These are phyloP conservation scores for Dichotomocladium elegans DNA, from an alignment of 371 early-diverging fungal species.

Conservation along the genomic window DNA sequence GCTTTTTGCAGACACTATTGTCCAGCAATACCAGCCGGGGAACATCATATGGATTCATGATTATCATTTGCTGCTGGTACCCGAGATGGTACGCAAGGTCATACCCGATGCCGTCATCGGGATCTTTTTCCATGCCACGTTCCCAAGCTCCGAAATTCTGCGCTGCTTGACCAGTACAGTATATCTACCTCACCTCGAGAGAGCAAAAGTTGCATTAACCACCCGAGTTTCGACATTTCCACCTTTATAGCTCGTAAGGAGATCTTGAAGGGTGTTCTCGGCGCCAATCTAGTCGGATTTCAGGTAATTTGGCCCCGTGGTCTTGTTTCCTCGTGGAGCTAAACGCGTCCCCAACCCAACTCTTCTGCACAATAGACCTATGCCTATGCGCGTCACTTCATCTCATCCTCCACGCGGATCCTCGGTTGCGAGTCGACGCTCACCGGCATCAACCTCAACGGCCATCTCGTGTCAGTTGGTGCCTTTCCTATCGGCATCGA, in stretches of 20 bases:
- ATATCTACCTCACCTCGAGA: too few species aligned
- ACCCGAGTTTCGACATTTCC: too few species aligned
- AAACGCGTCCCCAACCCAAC: neutral
- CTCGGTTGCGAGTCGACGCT: slow-evolving; percentile 89
- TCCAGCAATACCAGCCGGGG: slow-evolving; percentile 66
- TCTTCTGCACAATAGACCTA: slow-evolving; percentile 67
- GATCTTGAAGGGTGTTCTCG: slow-evolving; percentile 88
- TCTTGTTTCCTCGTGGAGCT: slow-evolving; percentile 11
- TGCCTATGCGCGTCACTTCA: slow-evolving; percentile 96
- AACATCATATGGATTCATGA: slow-evolving; percentile 94
- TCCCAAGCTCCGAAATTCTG: slow-evolving; percentile 86
- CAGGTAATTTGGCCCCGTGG: slow-evolving; percentile 65
- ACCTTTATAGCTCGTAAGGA: slow-evolving; percentile 77
- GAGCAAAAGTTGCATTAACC: too few species aligned
- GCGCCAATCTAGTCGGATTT: slow-evolving; percentile 89
- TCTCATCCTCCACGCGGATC: slow-evolving; percentile 88
- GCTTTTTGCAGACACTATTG: slow-evolving; percentile 75
- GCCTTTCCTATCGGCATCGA: slow-evolving; percentile 99
- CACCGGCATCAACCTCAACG: slow-evolving; percentile 76
- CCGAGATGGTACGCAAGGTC: slow-evolving; percentile 75
- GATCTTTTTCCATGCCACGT: slow-evolving; percentile 97
- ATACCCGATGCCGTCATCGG: slow-evolving; percentile 86
- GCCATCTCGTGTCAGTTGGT: slow-evolving; percentile 75
- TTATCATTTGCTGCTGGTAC: slow-evolving; percentile 94
- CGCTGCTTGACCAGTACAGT: slow-evolving; percentile 82